These are phyloP conservation scores for Elongisporangium senticosum DNA, from an alignment of 352 stramenopile genomes.

Conservation along the genomic window DNA sequence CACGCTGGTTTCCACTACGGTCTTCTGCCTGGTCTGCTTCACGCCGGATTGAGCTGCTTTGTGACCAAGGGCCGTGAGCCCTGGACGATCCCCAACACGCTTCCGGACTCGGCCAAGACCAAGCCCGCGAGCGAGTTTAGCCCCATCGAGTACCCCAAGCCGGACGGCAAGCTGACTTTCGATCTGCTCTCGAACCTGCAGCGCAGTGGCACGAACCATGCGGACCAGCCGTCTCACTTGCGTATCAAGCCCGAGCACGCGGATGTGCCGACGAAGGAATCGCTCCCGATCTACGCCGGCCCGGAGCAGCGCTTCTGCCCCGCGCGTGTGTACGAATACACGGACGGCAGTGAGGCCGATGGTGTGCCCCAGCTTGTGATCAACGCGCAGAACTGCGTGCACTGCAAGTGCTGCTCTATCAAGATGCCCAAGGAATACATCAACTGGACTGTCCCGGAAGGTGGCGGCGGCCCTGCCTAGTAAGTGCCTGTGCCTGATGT, in stretches of 20 bases:
- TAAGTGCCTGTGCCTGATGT: conserved; percentile 52
- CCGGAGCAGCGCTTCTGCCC: conserved; percentile 98
- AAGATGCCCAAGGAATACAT: conserved; percentile 99
- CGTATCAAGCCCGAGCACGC: conserved; percentile 91
- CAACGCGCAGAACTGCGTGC: conserved; percentile 99
- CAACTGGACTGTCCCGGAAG: conserved; percentile 98
- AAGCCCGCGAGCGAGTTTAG: conserved; percentile 85
- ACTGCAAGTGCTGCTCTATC: conserved; percentile 99
- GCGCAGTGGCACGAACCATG: conserved; percentile 96
- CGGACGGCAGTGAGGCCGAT: conserved; percentile 85
- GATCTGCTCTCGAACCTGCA: conserved; percentile 98
- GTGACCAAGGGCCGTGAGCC: conserved; percentile 94
- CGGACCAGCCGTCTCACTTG: conserved; percentile 97
- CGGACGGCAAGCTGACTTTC: conserved; percentile 96
- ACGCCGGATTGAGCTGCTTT: conserved; percentile 92
- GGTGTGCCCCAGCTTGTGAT: conserved; percentile 94
- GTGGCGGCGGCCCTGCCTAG: conserved; percentile 96
- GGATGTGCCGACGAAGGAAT: conserved; percentile 85
- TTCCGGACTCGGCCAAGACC: conserved; percentile 91
- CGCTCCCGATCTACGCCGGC: conserved; percentile 91
- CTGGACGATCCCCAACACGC: conserved; percentile 91
- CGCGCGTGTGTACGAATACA: conserved; percentile 98
- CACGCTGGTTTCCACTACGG: conserved; percentile 96
- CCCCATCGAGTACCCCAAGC: conserved; percentile 95
- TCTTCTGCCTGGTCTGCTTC: conserved; percentile 88